phyloP scores from a whole-genome alignment of 352 stramenopile genomes.

The Pythium plurisporium region DNA sequence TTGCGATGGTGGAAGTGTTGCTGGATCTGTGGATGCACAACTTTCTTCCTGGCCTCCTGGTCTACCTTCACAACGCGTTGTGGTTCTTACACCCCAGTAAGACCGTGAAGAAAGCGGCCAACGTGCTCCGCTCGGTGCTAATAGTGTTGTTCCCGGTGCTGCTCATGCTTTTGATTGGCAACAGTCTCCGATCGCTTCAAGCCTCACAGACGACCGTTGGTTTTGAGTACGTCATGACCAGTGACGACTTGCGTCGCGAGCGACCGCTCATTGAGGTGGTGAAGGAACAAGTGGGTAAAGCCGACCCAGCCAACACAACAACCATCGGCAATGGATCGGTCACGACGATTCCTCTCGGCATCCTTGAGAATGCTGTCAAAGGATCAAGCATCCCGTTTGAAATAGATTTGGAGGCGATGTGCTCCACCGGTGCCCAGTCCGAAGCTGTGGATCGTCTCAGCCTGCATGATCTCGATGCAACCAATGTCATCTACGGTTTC shows the following conservation, averaged over 20 bases:
- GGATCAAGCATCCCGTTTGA: neutral
- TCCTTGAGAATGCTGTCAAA: neutral
- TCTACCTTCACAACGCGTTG: conserved; percentile 35
- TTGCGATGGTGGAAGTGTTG: conserved; percentile 23
- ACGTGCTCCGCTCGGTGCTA: conserved; percentile 4
- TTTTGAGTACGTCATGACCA: conserved; percentile 37
- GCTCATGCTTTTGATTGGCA: conserved; percentile 34
- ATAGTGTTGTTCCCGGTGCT: conserved; percentile 39
- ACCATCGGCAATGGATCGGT: too few species aligned
- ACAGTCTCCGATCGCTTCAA: conserved; percentile 42
- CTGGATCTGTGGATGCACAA: conserved; percentile 27
- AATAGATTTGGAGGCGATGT: neutral
- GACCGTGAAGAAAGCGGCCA: neutral
- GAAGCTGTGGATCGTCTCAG: conserved; percentile 19
- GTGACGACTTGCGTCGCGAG: conserved; percentile 22
- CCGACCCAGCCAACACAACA: neutral
- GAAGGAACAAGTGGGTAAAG: neutral
- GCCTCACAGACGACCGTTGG: conserved; percentile 36
- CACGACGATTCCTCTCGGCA: neutral
- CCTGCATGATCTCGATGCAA: conserved; percentile 33
- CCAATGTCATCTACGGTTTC: conserved; percentile 38
- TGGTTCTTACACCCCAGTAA: conserved; percentile 1
- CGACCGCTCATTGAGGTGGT: neutral
- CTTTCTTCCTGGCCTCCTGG: conserved; percentile 35
- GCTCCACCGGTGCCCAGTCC: neutral